These are phyloP conservation scores for Euptelea pleiosperma DNA, from an alignment of 164 flowering plant species.

Conservation along the genomic window DNA sequence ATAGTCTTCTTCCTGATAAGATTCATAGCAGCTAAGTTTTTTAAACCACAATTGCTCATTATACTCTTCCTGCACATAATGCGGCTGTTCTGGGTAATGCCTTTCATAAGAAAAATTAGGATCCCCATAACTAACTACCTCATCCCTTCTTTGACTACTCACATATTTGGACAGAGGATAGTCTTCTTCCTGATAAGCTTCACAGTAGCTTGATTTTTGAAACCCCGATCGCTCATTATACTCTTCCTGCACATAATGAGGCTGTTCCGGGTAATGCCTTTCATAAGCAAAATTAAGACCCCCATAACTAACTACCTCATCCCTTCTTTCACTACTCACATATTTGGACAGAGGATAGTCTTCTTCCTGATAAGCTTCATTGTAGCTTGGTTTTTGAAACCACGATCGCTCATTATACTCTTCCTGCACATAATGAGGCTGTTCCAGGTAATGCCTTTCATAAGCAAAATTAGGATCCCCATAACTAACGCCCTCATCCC, in stretches of 20 bases:
- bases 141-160: too few species aligned
- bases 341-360: neutral
- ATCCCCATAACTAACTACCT: too few species aligned
- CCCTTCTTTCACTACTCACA: too few species aligned
- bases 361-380: conserved; percentile 3
- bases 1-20: too few species aligned
- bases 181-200: conserved; percentile 1
- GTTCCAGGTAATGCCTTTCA: conserved; percentile 4
- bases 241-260: neutral
- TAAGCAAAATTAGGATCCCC: conserved; percentile 14
- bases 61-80: too few species aligned
- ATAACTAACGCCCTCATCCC: conserved; percentile 17
- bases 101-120: too few species aligned
- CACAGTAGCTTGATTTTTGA: conserved; percentile 3
- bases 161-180: conserved; percentile 5
- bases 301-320: too few species aligned
- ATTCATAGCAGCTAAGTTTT: too few species aligned
- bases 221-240: neutral
- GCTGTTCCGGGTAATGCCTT: conserved; percentile 7
- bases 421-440: conserved; percentile 5
- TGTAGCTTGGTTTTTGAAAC: neutral
- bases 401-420: conserved; percentile 11
- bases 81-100: too few species aligned
- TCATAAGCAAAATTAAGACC: too few species aligned
- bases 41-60: too few species aligned